Evolutionary conservation across 768 basidiomycete species (phyloP).

Genomic region (Agrocybe pediades): DNA sequence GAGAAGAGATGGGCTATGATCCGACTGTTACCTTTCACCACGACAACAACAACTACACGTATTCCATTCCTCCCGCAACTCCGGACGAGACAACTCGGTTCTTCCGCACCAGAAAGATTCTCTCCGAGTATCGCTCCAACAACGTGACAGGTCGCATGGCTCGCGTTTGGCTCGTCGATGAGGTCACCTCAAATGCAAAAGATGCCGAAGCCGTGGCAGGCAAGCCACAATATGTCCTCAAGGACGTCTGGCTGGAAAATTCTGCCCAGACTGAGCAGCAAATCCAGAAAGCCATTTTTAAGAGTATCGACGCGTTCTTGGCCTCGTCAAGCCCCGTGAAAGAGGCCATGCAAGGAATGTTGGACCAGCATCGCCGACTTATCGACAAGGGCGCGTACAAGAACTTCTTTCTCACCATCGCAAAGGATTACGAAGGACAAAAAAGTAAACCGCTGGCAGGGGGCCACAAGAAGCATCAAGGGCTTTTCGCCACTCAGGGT

Average conservation of each 20-base stretch:
- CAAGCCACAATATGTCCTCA: constrained; percentile 8
- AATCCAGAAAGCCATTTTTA: constrained; percentile 15
- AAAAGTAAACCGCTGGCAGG: too few species aligned
- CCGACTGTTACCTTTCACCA: neutral
- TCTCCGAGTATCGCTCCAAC: constrained; percentile 12
- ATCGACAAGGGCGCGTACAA: too few species aligned
- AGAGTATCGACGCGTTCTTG: neutral
- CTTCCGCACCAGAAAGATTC: constrained; percentile 9
- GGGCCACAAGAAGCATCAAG: too few species aligned
- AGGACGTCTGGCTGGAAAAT: constrained; percentile 21
- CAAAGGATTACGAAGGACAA: too few species aligned
- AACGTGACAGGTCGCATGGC: constrained; percentile 13
- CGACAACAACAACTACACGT: constrained; percentile 4
- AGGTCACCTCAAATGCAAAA: neutral
- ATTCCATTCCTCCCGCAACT: constrained; percentile 2
- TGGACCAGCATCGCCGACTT: neutral
- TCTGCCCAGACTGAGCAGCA: constrained; percentile 10
- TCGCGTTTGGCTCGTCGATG: constrained; percentile 3
- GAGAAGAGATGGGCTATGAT: neutral
- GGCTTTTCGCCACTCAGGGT: too few species aligned
- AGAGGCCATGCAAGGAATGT: neutral
- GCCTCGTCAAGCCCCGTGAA: neutral
- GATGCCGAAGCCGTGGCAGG: neutral
- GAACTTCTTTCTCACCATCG: too few species aligned
- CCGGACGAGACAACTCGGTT: neutral